phyloP scores from a whole-genome alignment of 768 basidiomycete species.

The Rhizopogon vesiculosus region DNA sequence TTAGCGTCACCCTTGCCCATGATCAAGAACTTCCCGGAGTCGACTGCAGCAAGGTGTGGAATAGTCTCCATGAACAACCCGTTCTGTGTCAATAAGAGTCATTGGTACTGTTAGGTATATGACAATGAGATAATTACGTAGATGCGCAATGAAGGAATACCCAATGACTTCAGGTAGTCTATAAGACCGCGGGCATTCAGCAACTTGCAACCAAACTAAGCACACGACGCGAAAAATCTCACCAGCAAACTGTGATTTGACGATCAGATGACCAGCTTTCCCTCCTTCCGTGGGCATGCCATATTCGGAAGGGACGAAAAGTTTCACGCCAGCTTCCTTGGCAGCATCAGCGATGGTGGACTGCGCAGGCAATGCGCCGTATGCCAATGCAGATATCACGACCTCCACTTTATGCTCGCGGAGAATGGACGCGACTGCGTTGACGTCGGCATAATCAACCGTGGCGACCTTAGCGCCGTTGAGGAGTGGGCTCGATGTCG shows the following conservation, averaged over 20 bases:
- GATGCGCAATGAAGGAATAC: constrained; percentile 26
- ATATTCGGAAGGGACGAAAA: constrained; percentile 36
- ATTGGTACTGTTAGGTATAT: neutral
- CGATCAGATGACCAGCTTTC: constrained; percentile 17
- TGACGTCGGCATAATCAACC: constrained; percentile 24
- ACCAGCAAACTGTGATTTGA: constrained; percentile 27
- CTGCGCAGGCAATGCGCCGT: constrained; percentile 21
- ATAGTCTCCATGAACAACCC: constrained; percentile 30
- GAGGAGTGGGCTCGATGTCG: constrained; percentile 14
- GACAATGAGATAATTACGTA: constrained; percentile 19
- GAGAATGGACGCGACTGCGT: constrained; percentile 20
- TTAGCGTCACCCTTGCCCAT: constrained; percentile 27
- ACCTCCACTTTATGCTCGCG: constrained; percentile 29
- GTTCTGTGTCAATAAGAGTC: constrained; percentile 15
- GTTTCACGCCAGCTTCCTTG: constrained; percentile 29
- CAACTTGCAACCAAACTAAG: neutral
- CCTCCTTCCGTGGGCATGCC: constrained; percentile 30
- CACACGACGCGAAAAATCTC: neutral
- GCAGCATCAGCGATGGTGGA: constrained; percentile 29
- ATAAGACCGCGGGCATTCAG: neutral
- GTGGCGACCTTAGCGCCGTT: constrained; percentile 20
- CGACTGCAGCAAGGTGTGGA: constrained; percentile 23
- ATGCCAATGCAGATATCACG: constrained; percentile 28
- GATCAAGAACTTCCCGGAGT: constrained; percentile 25
- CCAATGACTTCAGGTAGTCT: constrained; percentile 26